Evolutionary conservation across 192 early-diverging fungal genomes (phyloP).

Genomic region (Linderina pennispora): DNA sequence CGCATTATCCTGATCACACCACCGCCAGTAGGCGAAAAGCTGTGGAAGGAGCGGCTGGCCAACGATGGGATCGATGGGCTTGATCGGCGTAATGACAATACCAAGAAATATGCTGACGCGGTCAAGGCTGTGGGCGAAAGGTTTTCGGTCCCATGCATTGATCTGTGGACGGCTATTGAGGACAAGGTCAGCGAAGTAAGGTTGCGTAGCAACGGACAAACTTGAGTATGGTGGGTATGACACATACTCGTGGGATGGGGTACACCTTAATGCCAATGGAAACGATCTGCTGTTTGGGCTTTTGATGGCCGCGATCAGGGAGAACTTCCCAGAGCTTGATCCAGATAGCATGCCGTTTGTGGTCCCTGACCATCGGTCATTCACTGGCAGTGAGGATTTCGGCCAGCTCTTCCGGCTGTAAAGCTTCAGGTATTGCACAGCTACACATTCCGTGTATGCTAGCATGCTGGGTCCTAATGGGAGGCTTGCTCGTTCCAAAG

Average conservation of each 20-base stretch:
- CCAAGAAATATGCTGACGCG: constrained; percentile 11
- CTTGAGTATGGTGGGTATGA: constrained; percentile 10
- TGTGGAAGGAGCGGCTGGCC: not conserved
- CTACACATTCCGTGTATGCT: too few relatives aligned
- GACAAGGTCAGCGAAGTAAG: not conserved
- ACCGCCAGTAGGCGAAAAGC: constrained; percentile 15
- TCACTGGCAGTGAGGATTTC: constrained; percentile 1
- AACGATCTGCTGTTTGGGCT: constrained; percentile 25
- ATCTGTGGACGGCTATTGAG: constrained; percentile 34
- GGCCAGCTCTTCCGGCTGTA: not conserved
- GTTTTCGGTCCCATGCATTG: constrained; percentile 13
- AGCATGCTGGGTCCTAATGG: too few relatives aligned
- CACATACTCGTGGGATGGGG: constrained; percentile 15
- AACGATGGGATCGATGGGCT: not conserved
- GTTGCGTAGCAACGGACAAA: too few relatives aligned
- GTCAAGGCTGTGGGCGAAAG: constrained; percentile 4
- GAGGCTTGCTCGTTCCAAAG: too few relatives aligned
- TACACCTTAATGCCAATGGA: constrained; percentile 34
- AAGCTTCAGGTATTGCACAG: too few relatives aligned
- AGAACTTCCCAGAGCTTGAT: constrained; percentile 13
- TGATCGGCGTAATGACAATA: constrained; percentile 3
- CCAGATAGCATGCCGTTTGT: constrained; percentile 15
- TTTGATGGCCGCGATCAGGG: constrained; percentile 6
- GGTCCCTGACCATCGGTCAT: constrained; percentile 1
- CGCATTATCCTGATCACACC: constrained; percentile 30